These are phyloP conservation scores for Sarcodon aspratus DNA, from an alignment of 768 basidiomycete species.

Conservation along the genomic window DNA sequence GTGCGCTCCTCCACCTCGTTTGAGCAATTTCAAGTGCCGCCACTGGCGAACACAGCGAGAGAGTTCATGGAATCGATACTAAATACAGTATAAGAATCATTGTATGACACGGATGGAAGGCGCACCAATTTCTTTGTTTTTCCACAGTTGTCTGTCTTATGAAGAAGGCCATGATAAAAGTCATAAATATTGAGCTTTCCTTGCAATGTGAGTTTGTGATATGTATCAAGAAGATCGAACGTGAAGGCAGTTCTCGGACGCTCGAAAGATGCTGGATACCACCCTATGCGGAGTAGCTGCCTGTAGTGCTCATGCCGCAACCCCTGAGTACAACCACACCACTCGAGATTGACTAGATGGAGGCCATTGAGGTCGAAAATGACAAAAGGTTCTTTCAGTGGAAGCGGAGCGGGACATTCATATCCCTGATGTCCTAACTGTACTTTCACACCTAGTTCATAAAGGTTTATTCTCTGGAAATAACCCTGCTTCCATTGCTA, in stretches of 20 bases:
- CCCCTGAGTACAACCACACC: constrained; percentile 13
- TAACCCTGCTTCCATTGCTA: too few species aligned
- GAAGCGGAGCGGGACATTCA: constrained; percentile 5
- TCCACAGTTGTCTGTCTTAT: not conserved
- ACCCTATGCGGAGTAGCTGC: constrained; percentile 19
- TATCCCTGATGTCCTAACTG: constrained; percentile 16
- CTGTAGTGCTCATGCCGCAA: not conserved
- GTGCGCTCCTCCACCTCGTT: constrained; percentile 1
- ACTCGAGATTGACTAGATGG: constrained; percentile 11
- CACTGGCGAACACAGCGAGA: not conserved
- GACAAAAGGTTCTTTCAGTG: constrained; percentile 2
- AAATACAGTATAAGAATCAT: not conserved
- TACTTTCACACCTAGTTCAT: constrained; percentile 9
- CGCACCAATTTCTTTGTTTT: not conserved
- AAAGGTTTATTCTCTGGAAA: constrained; percentile 6
- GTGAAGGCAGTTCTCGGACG: constrained; percentile 20
- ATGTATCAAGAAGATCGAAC: constrained; percentile 4
- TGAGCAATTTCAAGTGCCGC: not conserved
- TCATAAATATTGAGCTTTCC: constrained; percentile 2
- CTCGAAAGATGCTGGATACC: constrained; percentile 19
- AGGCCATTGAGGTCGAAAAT: constrained; percentile 16
- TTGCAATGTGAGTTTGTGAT: too few species aligned
- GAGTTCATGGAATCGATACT: constrained; percentile 2
- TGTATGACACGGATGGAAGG: too few species aligned
- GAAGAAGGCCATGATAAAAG: not conserved